These are phyloP conservation scores for Mycotypha africana DNA, from an alignment of 371 early-diverging fungal genomes.

Conservation along the genomic window DNA sequence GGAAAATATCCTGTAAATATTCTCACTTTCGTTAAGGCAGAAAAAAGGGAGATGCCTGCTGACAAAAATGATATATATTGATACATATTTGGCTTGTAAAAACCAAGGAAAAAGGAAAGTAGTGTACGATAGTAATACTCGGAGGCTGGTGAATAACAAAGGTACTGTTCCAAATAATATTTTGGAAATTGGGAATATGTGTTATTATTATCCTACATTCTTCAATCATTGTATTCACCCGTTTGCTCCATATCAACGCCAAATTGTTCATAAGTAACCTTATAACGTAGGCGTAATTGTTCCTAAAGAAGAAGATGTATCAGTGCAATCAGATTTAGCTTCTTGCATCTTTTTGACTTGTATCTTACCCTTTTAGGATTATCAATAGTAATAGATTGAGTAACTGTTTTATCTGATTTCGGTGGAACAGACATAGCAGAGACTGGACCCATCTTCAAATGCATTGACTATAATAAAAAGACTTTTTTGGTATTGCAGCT, in stretches of 20 bases:
- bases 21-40: too few relatives aligned
- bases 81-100: too few relatives aligned
- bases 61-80: too few relatives aligned
- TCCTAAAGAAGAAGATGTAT: conserved; percentile 30
- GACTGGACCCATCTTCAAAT: conserved; percentile 59
- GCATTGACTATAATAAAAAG: conserved; percentile 43
- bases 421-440: conserved; percentile 53
- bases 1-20: too few relatives aligned
- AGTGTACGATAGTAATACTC: too few relatives aligned
- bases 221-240: conserved; percentile 46
- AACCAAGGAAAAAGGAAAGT: conserved; percentile 4
- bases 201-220: not conserved
- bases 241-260: conserved; percentile 68
- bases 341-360: not conserved
- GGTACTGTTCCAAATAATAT: too few relatives aligned
- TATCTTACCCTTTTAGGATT: conserved; percentile 47
- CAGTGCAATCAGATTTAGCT: not conserved
- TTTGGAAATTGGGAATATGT: too few relatives aligned
- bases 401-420: conserved; percentile 49
- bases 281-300: conserved; percentile 61
- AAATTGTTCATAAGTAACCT: conserved; percentile 61
- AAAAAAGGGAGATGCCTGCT: too few relatives aligned
- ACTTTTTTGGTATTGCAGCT: not conserved
- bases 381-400: conserved; percentile 47
- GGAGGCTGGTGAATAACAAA: too few relatives aligned